phyloP scores from a whole-genome alignment of 768 basidiomycete genomes.

The Amanita jacksonii region DNA sequence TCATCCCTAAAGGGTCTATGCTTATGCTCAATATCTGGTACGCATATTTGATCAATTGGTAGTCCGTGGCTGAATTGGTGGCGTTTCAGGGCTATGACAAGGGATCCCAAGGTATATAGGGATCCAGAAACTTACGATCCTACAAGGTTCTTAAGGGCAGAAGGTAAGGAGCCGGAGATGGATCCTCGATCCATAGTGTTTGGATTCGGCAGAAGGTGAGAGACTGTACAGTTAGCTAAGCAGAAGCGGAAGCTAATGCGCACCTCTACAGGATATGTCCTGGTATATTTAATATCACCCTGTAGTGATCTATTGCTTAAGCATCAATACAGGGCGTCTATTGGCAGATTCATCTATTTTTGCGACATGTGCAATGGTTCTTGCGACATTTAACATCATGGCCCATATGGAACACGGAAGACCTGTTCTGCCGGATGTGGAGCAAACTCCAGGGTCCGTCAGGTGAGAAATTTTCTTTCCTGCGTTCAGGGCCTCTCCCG shows the following conservation, averaged over 20 bases:
- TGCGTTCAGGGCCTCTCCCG: too few relatives aligned
- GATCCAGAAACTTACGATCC: slow-evolving; percentile 39
- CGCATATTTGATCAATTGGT: background rate
- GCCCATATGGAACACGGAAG: slow-evolving; percentile 18
- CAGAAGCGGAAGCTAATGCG: slow-evolving; percentile 19
- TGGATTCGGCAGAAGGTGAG: too few relatives aligned
- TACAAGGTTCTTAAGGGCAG: slow-evolving; percentile 32
- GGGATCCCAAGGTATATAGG: slow-evolving; percentile 32
- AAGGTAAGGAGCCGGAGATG: slow-evolving; percentile 24
- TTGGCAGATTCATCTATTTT: slow-evolving; percentile 36
- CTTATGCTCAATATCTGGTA: slow-evolving; percentile 27
- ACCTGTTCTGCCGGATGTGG: slow-evolving; percentile 26
- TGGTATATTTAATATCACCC: too few relatives aligned
- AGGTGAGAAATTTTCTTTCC: slow-evolving; percentile 27
- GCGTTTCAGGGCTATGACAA: slow-evolving; percentile 31
- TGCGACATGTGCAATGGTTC: slow-evolving; percentile 29
- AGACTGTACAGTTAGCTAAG: too few relatives aligned
- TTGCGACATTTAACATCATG: slow-evolving; percentile 31
- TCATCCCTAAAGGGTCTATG: slow-evolving; percentile 34
- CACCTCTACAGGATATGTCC: too few relatives aligned
- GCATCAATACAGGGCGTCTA: background rate
- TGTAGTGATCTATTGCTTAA: too few relatives aligned
- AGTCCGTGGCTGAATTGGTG: too few relatives aligned
- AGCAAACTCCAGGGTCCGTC: slow-evolving; percentile 36
- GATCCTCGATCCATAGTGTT: slow-evolving; percentile 47